Evolutionary conservation across 371 early-diverging fungal genomes (phyloP), one percentile per base, ranked within the genome.

Genomic region (Mortierella sp.): DNA sequence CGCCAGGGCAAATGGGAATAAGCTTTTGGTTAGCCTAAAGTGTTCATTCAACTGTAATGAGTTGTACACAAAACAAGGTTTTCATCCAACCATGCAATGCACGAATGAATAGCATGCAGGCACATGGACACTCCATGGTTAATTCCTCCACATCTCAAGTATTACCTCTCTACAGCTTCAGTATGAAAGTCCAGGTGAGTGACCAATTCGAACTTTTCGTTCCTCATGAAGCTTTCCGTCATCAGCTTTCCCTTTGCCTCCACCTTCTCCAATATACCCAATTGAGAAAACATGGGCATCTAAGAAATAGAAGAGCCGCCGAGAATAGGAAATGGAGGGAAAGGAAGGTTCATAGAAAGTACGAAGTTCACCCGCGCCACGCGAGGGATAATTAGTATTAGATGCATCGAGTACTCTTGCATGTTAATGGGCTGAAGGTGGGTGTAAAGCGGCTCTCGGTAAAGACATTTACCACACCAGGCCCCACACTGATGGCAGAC

Each of bases 401-500:
- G 34, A 34, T 34, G 34, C 34, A 34, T 10, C 10, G 34, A 34
- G 34, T 34, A 7, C 10, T 34, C 7, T 34, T n/a, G n/a, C n/a
- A n/a, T n/a, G n/a, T n/a, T n/a, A n/a, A n/a, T n/a, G n/a, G n/a
- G n/a, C n/a, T n/a, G n/a, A n/a, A n/a, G n/a, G n/a, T n/a, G n/a
- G n/a, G n/a, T n/a, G n/a, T n/a, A n/a, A n/a, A n/a, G n/a, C n/a
- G n/a, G n/a, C n/a, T n/a, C n/a, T n/a, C n/a, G n/a, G n/a, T n/a
- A 10, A 34, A 34, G 34, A 43, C 23, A 28, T 43, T 53, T 53
- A 53, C 53, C 13, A 64, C 56, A 9, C 43, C 24, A 7, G 67
- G 55, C 18, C 67, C 67, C 30, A 67, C 14, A 16, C 39, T 21
- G 14, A 67, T 48, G 14, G 67, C 67, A 10, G 59, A 48, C 27